Evolutionary conservation across 2,329 filamentous ascomycete genomes (phyloP).

Genomic region (Chaetomium globosum): DNA sequence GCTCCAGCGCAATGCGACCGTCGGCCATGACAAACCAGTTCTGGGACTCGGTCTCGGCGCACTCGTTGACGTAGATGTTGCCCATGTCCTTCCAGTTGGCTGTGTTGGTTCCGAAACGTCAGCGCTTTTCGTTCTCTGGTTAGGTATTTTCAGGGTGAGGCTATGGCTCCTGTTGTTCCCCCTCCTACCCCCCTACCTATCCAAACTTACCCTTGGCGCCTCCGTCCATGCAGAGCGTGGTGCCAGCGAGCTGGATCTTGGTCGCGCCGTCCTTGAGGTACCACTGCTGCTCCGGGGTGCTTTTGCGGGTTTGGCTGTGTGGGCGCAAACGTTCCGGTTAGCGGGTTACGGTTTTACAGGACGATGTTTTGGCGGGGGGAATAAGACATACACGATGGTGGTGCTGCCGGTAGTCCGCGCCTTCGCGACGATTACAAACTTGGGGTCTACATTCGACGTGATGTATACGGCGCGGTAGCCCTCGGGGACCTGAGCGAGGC

Average conservation of each 20-base stretch:
- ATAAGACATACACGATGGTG: slow-evolving; percentile 43
- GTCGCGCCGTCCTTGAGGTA: slow-evolving; percentile 43
- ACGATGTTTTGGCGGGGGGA: background rate
- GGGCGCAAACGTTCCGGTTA: background rate
- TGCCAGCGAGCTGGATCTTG: slow-evolving; percentile 45
- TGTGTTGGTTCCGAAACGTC: slow-evolving; percentile 26
- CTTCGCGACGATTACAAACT: slow-evolving; percentile 47
- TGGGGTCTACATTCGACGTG: slow-evolving; percentile 46
- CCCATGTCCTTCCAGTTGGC: slow-evolving; percentile 49
- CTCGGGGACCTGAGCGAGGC: slow-evolving; percentile 43
- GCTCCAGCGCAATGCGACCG: slow-evolving; percentile 45
- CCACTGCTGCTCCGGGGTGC: slow-evolving; percentile 48
- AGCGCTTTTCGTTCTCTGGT: background rate
- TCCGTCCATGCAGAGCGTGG: slow-evolving; percentile 47
- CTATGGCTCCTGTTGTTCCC: background rate
- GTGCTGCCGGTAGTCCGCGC: slow-evolving; percentile 40
- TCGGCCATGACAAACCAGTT: slow-evolving; percentile 46
- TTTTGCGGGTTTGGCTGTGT: slow-evolving; percentile 40
- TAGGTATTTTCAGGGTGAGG: too few relatives aligned
- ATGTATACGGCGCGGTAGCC: slow-evolving; percentile 47
- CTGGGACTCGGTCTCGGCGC: slow-evolving; percentile 42
- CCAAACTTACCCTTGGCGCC: slow-evolving; percentile 40
- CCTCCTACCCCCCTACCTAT: background rate
- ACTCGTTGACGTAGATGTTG: slow-evolving; percentile 42
- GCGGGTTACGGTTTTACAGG: background rate